phyloP scores from a whole-genome alignment of 2,329 filamentous ascomycete genomes.

The Hypoxylon sp. region DNA sequence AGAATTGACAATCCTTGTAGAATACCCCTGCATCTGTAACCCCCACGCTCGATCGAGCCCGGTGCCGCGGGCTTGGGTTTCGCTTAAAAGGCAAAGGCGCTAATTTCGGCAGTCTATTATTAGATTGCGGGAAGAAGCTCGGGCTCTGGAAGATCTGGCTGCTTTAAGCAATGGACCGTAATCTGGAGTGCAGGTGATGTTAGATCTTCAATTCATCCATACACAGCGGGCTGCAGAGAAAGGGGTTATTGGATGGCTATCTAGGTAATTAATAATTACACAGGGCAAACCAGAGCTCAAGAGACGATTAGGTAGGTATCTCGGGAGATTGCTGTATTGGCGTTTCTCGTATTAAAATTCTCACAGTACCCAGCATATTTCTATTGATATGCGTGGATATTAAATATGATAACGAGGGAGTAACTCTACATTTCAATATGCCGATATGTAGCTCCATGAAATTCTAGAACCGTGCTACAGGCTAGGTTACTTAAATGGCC shows the following conservation, averaged over 20 bases:
- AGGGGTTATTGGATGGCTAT: neutral
- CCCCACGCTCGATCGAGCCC: neutral
- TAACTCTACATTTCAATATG: neutral
- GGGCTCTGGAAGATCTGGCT: neutral
- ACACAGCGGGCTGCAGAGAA: neutral
- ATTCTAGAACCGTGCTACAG: neutral
- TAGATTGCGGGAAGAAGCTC: neutral
- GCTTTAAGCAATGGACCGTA: neutral
- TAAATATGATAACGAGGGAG: neutral
- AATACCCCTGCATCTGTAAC: neutral
- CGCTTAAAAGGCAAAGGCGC: neutral
- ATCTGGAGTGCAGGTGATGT: slow-evolving; percentile 1
- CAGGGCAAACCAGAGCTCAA: neutral
- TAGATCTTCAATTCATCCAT: neutral
- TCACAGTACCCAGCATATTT: neutral
- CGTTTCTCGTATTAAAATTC: neutral
- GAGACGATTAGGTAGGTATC: neutral
- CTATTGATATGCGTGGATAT: neutral
- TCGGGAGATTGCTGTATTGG: neutral
- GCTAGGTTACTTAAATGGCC: neutral
- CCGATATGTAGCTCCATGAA: neutral
- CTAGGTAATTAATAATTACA: neutral
- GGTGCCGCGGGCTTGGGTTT: neutral
- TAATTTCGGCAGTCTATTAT: neutral
- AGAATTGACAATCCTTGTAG: neutral